phyloP scores from a whole-genome alignment of 208 protist genomes.

The Leishmania lainsoni region DNA sequence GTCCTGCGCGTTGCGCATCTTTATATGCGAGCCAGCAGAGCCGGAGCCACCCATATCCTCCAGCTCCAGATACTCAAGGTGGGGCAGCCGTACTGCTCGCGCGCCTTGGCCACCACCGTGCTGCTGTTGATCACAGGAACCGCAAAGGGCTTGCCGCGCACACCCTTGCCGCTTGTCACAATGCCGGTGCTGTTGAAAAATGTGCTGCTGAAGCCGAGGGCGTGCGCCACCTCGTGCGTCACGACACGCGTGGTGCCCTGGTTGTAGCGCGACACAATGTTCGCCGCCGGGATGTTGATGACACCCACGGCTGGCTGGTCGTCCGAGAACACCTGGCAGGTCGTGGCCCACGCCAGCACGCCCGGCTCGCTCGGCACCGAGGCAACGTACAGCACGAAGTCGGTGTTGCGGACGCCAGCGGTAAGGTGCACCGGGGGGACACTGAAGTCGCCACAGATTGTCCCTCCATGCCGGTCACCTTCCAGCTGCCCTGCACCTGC shows the following conservation, averaged over 20 bases:
- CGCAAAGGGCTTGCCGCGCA: constrained; percentile 33
- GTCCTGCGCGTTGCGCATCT: no score
- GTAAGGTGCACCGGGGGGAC: constrained; percentile 34
- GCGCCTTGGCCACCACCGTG: constrained; percentile 46
- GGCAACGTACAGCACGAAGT: constrained; percentile 75
- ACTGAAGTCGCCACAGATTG: not conserved
- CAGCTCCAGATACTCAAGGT: constrained; percentile 61
- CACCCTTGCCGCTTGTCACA: not conserved
- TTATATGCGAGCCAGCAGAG: no score
- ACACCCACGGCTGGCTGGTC: constrained; percentile 43
- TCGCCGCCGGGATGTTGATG: constrained; percentile 47
- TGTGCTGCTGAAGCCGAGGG: constrained; percentile 57
- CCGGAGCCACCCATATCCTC: no score
- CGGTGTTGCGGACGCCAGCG: constrained; percentile 37
- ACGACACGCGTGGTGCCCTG: constrained; percentile 28
- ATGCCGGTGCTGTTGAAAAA: constrained; percentile 23
- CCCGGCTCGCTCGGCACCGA: constrained; percentile 25
- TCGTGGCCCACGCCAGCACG: constrained; percentile 42
- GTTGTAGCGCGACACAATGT: constrained; percentile 18
- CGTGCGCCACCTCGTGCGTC: constrained; percentile 86
- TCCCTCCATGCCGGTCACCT: constrained; percentile 8
- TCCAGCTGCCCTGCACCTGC: constrained; percentile 12
- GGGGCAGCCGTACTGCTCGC: constrained; percentile 77
- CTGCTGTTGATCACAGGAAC: constrained; percentile 27
- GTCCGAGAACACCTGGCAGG: constrained; percentile 34